Percentiles rank a stretch among this genome's conserved stretches.
These are phyloP conservation scores for Boletellus ananas DNA, from an alignment of 768 basidiomycete species.

Conservation along the genomic window DNA sequence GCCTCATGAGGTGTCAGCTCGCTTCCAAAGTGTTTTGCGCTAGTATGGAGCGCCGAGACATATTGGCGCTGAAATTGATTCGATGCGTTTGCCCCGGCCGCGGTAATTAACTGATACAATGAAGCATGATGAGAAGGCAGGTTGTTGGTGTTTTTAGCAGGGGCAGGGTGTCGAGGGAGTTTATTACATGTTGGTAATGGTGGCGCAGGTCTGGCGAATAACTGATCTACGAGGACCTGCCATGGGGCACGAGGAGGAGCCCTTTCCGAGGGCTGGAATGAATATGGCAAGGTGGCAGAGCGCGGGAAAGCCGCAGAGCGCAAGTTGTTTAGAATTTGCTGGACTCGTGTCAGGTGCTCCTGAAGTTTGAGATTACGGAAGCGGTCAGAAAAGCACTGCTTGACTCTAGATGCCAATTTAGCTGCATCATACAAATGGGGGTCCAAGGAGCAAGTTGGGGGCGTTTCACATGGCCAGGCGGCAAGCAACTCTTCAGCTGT, in stretches of 20 bases:
- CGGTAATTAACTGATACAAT: background rate
- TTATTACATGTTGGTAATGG: background rate
- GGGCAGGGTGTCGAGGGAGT: background rate
- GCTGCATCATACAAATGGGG: background rate
- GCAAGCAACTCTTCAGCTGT: background rate
- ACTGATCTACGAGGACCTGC: background rate
- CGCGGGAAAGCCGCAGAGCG: background rate
- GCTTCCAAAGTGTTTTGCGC: background rate
- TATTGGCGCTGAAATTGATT: background rate
- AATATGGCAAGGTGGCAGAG: background rate
- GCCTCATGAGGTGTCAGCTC: background rate
- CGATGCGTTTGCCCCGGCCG: background rate
- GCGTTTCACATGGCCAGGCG: background rate
- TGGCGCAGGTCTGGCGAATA: slow-evolving; percentile 6
- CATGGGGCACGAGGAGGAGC: background rate
- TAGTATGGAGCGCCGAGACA: background rate
- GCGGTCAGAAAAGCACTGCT: background rate
- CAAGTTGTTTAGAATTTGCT: background rate
- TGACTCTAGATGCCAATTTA: background rate
- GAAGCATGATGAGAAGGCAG: background rate
- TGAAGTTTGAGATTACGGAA: background rate
- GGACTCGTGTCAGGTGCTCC: background rate
- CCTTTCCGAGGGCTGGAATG: background rate
- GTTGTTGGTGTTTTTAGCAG: background rate
- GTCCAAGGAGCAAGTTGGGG: slow-evolving; percentile 1